Conservation (phyloP, 2,329 filamentous ascomycete genomes). For the Ophiosphaerella korrae region DNA sequence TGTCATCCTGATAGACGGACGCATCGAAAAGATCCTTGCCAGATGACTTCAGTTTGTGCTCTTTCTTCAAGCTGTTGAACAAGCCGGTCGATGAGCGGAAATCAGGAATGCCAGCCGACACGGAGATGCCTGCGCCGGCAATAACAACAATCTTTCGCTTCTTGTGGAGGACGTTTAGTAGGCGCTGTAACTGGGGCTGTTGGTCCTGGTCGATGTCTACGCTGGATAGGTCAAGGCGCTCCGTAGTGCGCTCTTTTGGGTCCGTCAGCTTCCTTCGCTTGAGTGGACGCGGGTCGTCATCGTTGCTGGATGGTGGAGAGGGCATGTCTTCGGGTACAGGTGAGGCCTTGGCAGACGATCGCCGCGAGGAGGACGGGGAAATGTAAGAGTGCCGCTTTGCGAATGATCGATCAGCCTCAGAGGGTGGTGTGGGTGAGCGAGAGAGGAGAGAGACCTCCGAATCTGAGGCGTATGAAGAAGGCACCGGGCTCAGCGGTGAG, state of each 20-base stretch:
- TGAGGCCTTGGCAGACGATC: conserved; percentile 53
- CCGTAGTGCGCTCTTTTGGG: conserved; percentile 75
- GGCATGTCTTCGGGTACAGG: conserved; percentile 54
- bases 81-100: conserved; percentile 91
- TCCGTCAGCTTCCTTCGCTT: conserved; percentile 70
- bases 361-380: conserved; percentile 52
- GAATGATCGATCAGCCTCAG: conserved; percentile 35
- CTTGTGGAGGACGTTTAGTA: conserved; percentile 77
- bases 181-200: conserved; percentile 66
- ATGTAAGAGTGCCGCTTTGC: conserved; percentile 37
- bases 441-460: conserved; percentile 37
- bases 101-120: conserved; percentile 94
- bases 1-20: conserved; percentile 92
- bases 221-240: conserved; percentile 74
- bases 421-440: conserved; percentile 42
- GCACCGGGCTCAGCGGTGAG: conserved; percentile 49
- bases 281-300: conserved; percentile 69
- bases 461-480: conserved; percentile 47
- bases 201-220: conserved; percentile 60
- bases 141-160: conserved; percentile 98
- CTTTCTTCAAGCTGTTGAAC: conserved; percentile 81
- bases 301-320: conserved; percentile 53
- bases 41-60: conserved; percentile 90
- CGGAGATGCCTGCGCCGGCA: conserved; percentile 94
- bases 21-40: conserved; percentile 97